Percentiles rank a stretch among this genome's conserved stretches.
Conservation (phyloP, 208 protist genomes). For the Balamuthia mandrillaris region DNA sequence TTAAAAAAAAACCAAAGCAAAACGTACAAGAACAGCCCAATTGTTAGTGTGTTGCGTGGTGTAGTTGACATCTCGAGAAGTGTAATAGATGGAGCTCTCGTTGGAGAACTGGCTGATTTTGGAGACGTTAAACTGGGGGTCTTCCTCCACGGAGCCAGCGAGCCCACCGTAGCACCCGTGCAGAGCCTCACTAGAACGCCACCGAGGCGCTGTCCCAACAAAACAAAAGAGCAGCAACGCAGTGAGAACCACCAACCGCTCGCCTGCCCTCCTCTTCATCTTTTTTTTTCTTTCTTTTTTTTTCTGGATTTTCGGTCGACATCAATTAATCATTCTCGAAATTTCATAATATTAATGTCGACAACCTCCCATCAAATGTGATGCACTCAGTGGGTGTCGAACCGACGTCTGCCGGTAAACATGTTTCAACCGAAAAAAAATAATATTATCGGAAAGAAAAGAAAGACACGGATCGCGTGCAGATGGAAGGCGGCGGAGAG, state of each 20-base stretch:
- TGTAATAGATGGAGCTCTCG: not conserved
- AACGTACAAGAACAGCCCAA: slow-evolving; percentile 7
- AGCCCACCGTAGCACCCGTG: not conserved
- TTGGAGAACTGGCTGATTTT: slow-evolving; percentile 15
- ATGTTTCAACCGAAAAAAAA: too few relatives aligned
- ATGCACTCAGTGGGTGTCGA: too few relatives aligned
- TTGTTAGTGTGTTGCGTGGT: slow-evolving; percentile 3
- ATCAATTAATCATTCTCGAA: not conserved
- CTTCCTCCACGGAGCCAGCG: not conserved
- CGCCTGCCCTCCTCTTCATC: not conserved
- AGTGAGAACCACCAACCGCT: not conserved
- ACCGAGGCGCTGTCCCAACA: not conserved
- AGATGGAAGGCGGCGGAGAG: too few relatives aligned
- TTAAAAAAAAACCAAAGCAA: not conserved
- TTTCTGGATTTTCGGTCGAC: not conserved
- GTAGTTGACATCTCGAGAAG: not conserved
- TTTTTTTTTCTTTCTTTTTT: not conserved
- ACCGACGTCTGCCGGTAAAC: too few relatives aligned
- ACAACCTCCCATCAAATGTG: too few relatives aligned
- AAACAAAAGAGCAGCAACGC: not conserved
- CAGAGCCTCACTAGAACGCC: not conserved
- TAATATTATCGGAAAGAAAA: too few relatives aligned
- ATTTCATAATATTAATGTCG: too few relatives aligned
- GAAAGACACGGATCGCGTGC: too few relatives aligned
- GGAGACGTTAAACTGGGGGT: slow-evolving; percentile 22